Conservation (phyloP, 768 basidiomycete genomes). For the Hortiboletus flavorubellus region DNA sequence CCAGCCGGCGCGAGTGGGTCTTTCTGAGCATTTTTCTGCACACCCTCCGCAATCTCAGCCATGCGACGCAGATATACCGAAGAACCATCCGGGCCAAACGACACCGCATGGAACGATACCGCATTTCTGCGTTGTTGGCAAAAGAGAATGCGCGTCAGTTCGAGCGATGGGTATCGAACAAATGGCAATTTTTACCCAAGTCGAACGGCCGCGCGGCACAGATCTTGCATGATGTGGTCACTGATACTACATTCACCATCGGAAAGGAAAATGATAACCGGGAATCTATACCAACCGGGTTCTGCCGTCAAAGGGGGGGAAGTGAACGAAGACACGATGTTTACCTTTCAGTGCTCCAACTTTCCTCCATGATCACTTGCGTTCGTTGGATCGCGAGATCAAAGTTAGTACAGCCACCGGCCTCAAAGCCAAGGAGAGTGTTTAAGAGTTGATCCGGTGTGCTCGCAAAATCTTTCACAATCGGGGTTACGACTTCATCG, state of each 20-base stretch:
- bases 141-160: neutral
- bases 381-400: constrained; percentile 37
- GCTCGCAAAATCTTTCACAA: constrained; percentile 47
- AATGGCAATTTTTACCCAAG: constrained; percentile 38
- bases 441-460: constrained; percentile 44
- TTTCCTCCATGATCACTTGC: constrained; percentile 37
- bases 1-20: constrained; percentile 36
- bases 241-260: constrained; percentile 47
- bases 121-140: constrained; percentile 39
- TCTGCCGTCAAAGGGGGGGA: neutral
- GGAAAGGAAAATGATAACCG: constrained; percentile 39
- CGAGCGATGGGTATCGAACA: too few relatives aligned
- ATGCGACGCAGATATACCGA: constrained; percentile 40
- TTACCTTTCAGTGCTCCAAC: constrained; percentile 53
- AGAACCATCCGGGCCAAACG: constrained; percentile 41
- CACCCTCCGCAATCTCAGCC: constrained; percentile 48
- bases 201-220: constrained; percentile 41
- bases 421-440: constrained; percentile 30
- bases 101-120: constrained; percentile 57
- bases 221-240: constrained; percentile 37
- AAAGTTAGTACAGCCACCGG: constrained; percentile 43
- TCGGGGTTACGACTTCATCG: constrained; percentile 8
- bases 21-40: constrained; percentile 42
- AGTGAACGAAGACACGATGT: neutral
- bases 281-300: constrained; percentile 7